Base-by-base conservation (phyloP, 202 grass and related monocot genomes). In the Miscanthus sacchariflorus region DNA sequence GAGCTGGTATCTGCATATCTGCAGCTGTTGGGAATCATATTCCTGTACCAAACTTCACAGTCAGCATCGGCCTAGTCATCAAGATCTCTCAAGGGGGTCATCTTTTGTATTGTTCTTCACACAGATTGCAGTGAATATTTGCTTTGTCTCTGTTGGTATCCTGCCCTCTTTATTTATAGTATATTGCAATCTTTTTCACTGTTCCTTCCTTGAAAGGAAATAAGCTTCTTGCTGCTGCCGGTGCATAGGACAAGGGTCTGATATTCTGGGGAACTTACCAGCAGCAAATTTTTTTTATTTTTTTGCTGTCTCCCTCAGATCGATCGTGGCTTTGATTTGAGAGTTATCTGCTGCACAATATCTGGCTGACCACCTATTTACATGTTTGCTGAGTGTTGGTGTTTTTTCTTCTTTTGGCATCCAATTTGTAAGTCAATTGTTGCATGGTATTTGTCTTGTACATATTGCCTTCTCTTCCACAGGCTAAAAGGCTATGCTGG, bases 111-210 rank as follows among this genome's bases (percentile, higher is more conserved):
- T n/a, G 54, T 58, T 17, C 84, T 17, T 61, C 48, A 36, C 3
- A 74, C 70, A 25, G 59, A 72, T 87, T 49, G 25, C 14, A 27
- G 50, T 45, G 67, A 71, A 70, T 85, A 78, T 54, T 85, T 78
- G 17, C 12, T 19, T 58, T 70, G 48, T 61, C 65, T 54, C 49
- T 61, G 35, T 27, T 79, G 79, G 48, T 77, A 64, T 48, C 77
- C 48, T 67, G 61, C 49, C 73, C 38, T 71, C 39, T 79, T 65
- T 79, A 5, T 49, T 40, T n/a, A 68, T 7, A 58, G 43, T 36
- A 63, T 46, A 68, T 17, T 44, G 6, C 12, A 88, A 12, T 71
- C 24, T 13, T 77, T 48, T 77, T 17, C 40, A 25, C 23, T 83
- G 72, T 70, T 61, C 56, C 18, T 61, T 61, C 21, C 14, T 44